Base-by-base conservation (phyloP, 768 basidiomycete species). In the Phlegmacium glaucopus region DNA sequence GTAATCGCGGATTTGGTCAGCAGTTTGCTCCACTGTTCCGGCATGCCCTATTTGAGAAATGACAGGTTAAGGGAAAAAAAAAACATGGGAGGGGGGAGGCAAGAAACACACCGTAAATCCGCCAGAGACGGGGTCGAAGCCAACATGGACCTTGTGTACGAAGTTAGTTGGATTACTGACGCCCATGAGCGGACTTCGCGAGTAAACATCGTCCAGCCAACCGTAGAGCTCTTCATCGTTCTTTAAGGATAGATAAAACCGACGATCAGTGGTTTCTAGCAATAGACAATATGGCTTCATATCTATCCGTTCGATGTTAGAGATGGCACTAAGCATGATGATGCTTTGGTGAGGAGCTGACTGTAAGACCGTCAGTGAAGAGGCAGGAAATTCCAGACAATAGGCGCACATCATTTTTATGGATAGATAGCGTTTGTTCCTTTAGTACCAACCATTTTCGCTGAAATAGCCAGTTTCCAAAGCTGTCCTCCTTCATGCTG, bases 171-270 rank as follows among this genome's bases (percentile, higher is more conserved):
- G 95, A 55, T 87, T 88, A 64, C 86, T 87, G 37, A 94, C 90
- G 22, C 95, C 92, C 84, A 94, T 90, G 41, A 94, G 74, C 3
- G 94, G 93, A 59, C 89, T 91, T 39, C 93, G 80, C 5, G 81
- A 82, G 68, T 98, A 97, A 50, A 99, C 86, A 62, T 96, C 94
- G 61, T 99, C 95, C 65, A 94, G 90, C 94, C 94, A 98, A 13
- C 85, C 85, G 59, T 99, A 99, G n/a, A 99, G 77, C 60, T 99
- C 95, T 56, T 94, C 92, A 61, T 99, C 94, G 54, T 76, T 90
- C 72, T 94, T 96, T 52, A 96, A 72, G 2, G 90, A 82, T 41
- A 94, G 69, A 61, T 79, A 87, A 60, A 81, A 86, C 32, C 86
- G 82, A 63, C 87, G 90, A 48, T 92, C 87, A 58, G 85, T 88